Conservation (phyloP, 2,329 filamentous ascomycete species). For the Boeremia lycopersici region DNA sequence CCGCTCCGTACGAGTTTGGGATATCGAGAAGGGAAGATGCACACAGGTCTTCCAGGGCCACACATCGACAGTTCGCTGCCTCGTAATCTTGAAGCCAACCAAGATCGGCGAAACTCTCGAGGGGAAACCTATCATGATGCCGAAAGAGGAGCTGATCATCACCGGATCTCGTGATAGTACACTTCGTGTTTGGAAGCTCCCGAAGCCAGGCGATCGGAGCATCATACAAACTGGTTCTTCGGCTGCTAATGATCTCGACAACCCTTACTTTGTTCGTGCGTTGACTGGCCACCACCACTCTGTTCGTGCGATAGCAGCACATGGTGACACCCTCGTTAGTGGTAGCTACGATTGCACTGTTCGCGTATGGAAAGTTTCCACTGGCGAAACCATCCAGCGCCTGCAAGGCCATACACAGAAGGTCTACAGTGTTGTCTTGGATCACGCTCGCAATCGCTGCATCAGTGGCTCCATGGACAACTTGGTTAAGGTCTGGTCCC, state of each 20-base stretch:
- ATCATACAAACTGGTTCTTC: constrained; percentile 82
- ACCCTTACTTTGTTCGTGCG: constrained; percentile 91
- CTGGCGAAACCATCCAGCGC: constrained; percentile 83
- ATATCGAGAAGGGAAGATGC: constrained; percentile 90
- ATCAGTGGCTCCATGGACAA: constrained; percentile 99
- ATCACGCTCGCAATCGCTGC: constrained; percentile 88
- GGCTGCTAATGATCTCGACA: constrained; percentile 75
- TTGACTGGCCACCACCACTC: constrained; percentile 89
- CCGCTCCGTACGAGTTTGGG: constrained; percentile 98
- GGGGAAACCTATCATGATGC: constrained; percentile 83
- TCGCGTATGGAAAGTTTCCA: constrained; percentile 96
- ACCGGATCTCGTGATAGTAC: constrained; percentile 96
- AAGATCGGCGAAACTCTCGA: constrained; percentile 74
- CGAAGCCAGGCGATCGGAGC: constrained; percentile 74
- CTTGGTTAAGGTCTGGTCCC: constrained; percentile 95
- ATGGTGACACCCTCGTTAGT: constrained; percentile 94
- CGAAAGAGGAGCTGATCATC: constrained; percentile 93
- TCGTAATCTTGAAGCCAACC: constrained; percentile 91
- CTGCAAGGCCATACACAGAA: constrained; percentile 88
- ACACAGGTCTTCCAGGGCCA: constrained; percentile 97
- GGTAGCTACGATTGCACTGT: constrained; percentile 97
- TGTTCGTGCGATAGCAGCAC: constrained; percentile 91
- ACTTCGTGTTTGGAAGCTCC: constrained; percentile 91
- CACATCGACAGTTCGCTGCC: constrained; percentile 92
- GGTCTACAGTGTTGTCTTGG: constrained; percentile 95